These are phyloP conservation scores for Parietaria judaica DNA, from an alignment of 306 rosid genomes.

Conservation along the genomic window DNA sequence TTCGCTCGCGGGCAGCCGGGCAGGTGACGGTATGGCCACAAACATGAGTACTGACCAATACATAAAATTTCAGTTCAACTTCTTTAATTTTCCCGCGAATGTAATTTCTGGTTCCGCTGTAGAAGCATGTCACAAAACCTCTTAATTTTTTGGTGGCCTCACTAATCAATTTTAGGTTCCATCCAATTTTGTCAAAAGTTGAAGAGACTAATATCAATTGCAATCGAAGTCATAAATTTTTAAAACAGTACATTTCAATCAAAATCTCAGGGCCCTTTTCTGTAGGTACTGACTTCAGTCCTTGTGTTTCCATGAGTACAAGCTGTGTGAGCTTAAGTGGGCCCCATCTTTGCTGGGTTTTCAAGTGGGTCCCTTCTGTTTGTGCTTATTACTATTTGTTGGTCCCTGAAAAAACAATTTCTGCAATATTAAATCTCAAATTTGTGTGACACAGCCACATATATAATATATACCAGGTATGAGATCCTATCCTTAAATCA, in stretches of 20 bases:
- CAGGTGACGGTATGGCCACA: too few relatives aligned
- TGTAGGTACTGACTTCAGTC: slow-evolving; percentile 26
- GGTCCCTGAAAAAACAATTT: background rate
- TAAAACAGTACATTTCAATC: slow-evolving; percentile 14
- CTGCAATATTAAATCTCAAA: slow-evolving; percentile 12
- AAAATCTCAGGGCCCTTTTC: slow-evolving; percentile 20
- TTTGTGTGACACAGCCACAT: slow-evolving; percentile 17
- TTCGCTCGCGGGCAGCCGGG: too few relatives aligned
- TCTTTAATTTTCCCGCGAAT: too few relatives aligned
- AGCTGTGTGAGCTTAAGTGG: slow-evolving; percentile 8
- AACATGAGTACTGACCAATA: too few relatives aligned
- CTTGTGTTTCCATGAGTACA: slow-evolving; percentile 4
- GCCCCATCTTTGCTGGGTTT: slow-evolving; percentile 12
- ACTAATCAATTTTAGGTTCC: background rate
- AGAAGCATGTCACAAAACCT: too few relatives aligned
- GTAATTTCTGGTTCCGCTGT: too few relatives aligned
- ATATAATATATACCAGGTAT: slow-evolving; percentile 9
- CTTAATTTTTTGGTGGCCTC: too few relatives aligned
- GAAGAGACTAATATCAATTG: slow-evolving; percentile 10
- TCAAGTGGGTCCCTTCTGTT: slow-evolving; percentile 19
- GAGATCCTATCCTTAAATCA: slow-evolving; percentile 12
- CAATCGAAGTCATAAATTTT: slow-evolving; percentile 12
- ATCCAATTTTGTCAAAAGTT: background rate
- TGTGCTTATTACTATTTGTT: slow-evolving; percentile 12
- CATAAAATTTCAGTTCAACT: too few relatives aligned